Evolutionary conservation across 1,284 basidiomycete genomes (phyloP).

Genomic region (Puccinia triticina): DNA sequence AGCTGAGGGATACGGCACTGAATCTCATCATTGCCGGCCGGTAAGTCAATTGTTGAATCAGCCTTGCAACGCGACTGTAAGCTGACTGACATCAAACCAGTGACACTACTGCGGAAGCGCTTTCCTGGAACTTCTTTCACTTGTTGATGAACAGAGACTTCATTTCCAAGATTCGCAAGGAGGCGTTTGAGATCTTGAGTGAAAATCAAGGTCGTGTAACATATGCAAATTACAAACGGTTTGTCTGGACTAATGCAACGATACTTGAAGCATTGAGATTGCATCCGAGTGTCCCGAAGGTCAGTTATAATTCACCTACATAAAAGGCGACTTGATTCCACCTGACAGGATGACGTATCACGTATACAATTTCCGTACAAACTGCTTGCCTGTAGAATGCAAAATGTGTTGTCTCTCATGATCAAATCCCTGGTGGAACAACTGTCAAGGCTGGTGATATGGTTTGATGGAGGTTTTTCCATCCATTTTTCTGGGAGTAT

Average conservation of each 20-base stretch:
- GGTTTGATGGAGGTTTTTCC: constrained; percentile 35
- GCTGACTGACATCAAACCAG: no score
- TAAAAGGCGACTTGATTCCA: no score
- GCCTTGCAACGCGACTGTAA: no score
- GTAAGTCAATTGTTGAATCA: constrained; percentile 28
- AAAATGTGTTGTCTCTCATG: constrained; percentile 16
- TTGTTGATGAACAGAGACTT: constrained; percentile 27
- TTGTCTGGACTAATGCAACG: constrained; percentile 51
- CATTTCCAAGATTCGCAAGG: constrained; percentile 24
- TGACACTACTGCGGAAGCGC: constrained; percentile 37
- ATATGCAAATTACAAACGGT: constrained; percentile 43
- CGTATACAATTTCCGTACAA: no score
- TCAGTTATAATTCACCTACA: neutral
- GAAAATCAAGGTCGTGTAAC: constrained; percentile 1
- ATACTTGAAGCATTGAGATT: constrained; percentile 54
- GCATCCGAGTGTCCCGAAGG: constrained; percentile 53
- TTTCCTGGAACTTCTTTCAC: constrained; percentile 42
- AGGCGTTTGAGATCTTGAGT: neutral
- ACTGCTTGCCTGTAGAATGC: constrained; percentile 2
- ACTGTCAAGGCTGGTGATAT: constrained; percentile 31
- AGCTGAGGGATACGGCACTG: constrained; percentile 32
- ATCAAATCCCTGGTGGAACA: constrained; percentile 39
- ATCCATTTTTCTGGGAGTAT: neutral
- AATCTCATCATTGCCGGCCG: constrained; percentile 46
- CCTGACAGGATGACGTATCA: no score